phyloP scores from a whole-genome alignment of 306 rosid genomes.

The Cucumis cinereus region DNA sequence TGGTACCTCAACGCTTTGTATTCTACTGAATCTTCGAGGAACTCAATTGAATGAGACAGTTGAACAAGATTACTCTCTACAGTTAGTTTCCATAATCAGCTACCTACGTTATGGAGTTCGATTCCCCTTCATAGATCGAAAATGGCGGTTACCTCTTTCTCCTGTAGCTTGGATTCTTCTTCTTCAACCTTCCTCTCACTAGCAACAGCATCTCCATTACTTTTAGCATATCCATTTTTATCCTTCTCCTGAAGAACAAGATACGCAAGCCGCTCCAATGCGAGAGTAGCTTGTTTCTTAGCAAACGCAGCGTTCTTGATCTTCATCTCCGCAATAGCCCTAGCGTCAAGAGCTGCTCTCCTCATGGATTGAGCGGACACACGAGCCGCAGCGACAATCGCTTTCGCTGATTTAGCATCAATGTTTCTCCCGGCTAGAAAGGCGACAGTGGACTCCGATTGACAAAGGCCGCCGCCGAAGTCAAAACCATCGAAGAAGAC shows the following conservation, averaged over 20 bases:
- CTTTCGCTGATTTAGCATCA: neutral
- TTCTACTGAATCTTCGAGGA: neutral
- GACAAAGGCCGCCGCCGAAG: neutral
- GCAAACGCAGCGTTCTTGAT: constrained; percentile 40
- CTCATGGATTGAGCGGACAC: constrained; percentile 34
- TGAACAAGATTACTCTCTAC: neutral
- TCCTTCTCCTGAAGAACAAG: constrained; percentile 22
- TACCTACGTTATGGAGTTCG: neutral
- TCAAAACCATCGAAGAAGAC: constrained; percentile 17
- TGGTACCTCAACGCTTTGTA: neutral
- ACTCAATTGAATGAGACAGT: neutral
- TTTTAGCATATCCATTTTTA: neutral
- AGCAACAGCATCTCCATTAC: neutral
- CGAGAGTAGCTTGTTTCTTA: constrained; percentile 42
- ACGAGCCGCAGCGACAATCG: constrained; percentile 15
- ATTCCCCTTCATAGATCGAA: neutral
- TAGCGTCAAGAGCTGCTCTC: constrained; percentile 28
- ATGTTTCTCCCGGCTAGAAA: neutral
- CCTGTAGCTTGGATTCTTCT: neutral
- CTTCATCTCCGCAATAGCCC: constrained; percentile 37
- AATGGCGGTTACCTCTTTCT: neutral
- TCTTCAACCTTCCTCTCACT: neutral
- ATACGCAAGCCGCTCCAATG: constrained; percentile 31
- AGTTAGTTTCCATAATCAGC: neutral
- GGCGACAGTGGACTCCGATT: neutral